Evolutionary conservation across 331 rosid genomes (phyloP), one percentile per base, ranked within the genome.

Genomic region (Dryas integrifolia): DNA sequence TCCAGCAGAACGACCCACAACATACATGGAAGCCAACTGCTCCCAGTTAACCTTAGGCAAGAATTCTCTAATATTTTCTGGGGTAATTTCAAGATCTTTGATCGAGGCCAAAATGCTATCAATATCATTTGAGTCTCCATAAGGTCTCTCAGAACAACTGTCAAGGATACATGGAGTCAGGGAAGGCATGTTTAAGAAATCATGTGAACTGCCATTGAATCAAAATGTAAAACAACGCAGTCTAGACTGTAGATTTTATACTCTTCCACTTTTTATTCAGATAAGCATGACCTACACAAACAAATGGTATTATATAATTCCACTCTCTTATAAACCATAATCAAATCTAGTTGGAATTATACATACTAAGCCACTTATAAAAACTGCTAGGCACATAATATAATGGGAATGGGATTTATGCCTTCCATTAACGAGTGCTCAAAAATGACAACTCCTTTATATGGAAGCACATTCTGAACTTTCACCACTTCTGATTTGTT

Each of bases 1-100:
- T 62, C 89, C 89, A 69, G 90, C 92, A 2, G 89, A 82, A 74
- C 80, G 96, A 26, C 96, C 90, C 59, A 72, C 79, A 59, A 83
- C 75, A 78, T 91, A 79, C 83, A 78, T 88, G 74, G 90, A 85
- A 83, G 98, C 97, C 79, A 94, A 74, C 52, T 70, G 81, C 64
- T 94, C 89, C 98, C 98, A 91, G 70, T 88, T 81, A 79, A 94
- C 96, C 74, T 89, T 82, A 24, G 91, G 97, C 67, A 88, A 71
- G 85, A 89, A 91, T 46, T 77, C 86, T 77, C 86, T 82, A 45
- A 89, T 85, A 64, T 53, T 73, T 57, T 80, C 87, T n/a, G 91
- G 85, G 3, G 87, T 80, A 60, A 91, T 79, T 57, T 86, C 87
- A 10, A 89, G 81, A 78, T 70, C 82, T 79, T 88, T 89, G 64